Percentiles rank a stretch among this genome's conserved stretches.
Evolutionary conservation across 2,329 filamentous ascomycete species (phyloP).

Genomic region (Hypomyces rosellus): DNA sequence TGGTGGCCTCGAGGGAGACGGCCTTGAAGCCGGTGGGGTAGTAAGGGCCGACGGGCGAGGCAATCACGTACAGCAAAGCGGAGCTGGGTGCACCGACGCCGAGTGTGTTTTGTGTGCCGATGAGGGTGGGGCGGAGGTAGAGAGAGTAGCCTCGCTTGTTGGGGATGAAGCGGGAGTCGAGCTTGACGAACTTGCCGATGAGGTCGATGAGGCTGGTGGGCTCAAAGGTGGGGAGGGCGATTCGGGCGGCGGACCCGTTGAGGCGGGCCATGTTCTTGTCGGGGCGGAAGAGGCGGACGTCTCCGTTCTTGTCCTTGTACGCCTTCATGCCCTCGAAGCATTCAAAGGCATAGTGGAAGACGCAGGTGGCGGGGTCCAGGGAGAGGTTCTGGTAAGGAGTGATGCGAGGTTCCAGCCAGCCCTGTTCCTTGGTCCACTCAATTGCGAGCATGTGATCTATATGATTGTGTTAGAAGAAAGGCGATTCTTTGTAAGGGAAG

Average conservation of each 20-base stretch:
- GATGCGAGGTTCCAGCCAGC: slow-evolving; percentile 80
- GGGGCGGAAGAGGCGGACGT: slow-evolving; percentile 83
- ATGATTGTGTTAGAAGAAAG: neutral
- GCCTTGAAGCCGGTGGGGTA: slow-evolving; percentile 99
- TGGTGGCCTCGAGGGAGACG: slow-evolving; percentile 87
- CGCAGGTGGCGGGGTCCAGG: slow-evolving; percentile 90
- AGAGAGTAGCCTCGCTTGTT: slow-evolving; percentile 82
- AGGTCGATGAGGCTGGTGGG: slow-evolving; percentile 68
- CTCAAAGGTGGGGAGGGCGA: slow-evolving; percentile 86
- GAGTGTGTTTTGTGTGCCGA: slow-evolving; percentile 90
- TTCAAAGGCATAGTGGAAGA: slow-evolving; percentile 98
- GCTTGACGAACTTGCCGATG: slow-evolving; percentile 69
- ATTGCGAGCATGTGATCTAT: slow-evolving; percentile 94
- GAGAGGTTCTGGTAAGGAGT: slow-evolving; percentile 94
- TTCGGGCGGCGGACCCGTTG: slow-evolving; percentile 85
- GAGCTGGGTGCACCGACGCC: slow-evolving; percentile 89
- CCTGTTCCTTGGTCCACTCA: slow-evolving; percentile 81
- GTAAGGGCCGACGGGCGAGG: slow-evolving; percentile 93
- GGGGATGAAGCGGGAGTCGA: slow-evolving; percentile 88
- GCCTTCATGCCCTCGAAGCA: slow-evolving; percentile 99
- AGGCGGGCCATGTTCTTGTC: slow-evolving; percentile 94
- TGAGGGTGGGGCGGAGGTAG: slow-evolving; percentile 93
- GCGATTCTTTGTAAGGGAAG: neutral
- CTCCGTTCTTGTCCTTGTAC: slow-evolving; percentile 78
- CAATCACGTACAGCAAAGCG: slow-evolving; percentile 89